Base-by-base conservation (phyloP, 305 asterid species). In the Petunia hybrid region DNA sequence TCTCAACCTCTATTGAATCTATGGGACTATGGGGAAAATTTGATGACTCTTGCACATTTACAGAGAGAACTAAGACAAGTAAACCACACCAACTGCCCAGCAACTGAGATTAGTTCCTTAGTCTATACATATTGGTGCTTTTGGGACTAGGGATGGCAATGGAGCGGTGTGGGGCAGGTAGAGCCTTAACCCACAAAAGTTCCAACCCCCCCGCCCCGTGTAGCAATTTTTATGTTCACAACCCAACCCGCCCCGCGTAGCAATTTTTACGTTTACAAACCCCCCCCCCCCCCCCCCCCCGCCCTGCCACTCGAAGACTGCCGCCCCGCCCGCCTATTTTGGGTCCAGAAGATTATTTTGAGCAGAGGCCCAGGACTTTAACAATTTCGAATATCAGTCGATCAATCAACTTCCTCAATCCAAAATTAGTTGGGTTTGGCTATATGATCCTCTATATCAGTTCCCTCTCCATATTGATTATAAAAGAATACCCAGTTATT, bases 391-490 rank as follows among this genome's bases (percentile, higher is more conserved):
- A 13, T 46, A 71, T 46, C 78, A 48, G 31, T 71, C 78, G n/a
- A 5, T 56, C 8, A 71, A 46, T 70, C 13, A 46, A 71, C 78
- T 12, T 1, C 31, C 31, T 35, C 62, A 35, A 31, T 71, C 61
- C 12, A 2, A 45, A 70, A 9, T 22, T 45, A 45, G 77, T 46
- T 22, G 39, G 60, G 22, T 16, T 22, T 69, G 59, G 41, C 59
- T 10, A 46, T 45, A 31, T 46, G 43, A 31, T 46, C 61, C 16
- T 70, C 46, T 10, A 22, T 46, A 70, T 70, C 77, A 9, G 22
- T 45, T 45, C 59, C 77, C 59, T 43, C 59, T 45, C 76, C 59
- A 69, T 41, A 45, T 45, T 55, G 59, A 43, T 40, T 22, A 70
- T 16, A 70, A 22, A 70, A 22, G 2, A 4, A 43, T 70, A 70